A percentile compares a stretch with the other conserved stretches of the same genome.
These are phyloP conservation scores for Cutaneotrichosporon daszewskae DNA, from an alignment of 1,284 basidiomycete genomes.

Conservation along the genomic window DNA sequence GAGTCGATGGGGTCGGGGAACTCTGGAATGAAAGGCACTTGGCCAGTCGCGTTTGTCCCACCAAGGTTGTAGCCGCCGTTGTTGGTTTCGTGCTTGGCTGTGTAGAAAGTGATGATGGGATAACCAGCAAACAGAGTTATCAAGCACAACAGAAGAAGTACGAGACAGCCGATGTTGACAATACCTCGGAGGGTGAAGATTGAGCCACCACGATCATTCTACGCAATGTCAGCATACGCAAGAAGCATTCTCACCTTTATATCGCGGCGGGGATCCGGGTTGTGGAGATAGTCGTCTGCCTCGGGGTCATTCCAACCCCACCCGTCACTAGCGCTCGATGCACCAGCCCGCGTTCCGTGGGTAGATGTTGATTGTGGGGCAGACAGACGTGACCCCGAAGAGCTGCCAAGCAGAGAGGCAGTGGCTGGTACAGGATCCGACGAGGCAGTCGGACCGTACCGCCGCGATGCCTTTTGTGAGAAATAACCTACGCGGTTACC, in stretches of 20 bases:
- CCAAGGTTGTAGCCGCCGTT: conserved; percentile 54
- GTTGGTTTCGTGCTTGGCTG: conserved; percentile 29
- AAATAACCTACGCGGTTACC: neutral
- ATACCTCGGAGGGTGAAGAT: conserved; percentile 68
- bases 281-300: conserved; percentile 48
- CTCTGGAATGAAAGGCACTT: conserved; percentile 61
- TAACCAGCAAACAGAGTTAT: conserved; percentile 61
- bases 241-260: conserved; percentile 44
- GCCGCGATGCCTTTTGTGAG: conserved; percentile 8
- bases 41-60: conserved; percentile 54
- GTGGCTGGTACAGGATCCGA: conserved; percentile 20
- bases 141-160: conserved; percentile 58
- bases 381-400: conserved; percentile 6
- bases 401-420: conserved; percentile 22
- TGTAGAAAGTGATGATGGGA: conserved; percentile 46
- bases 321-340: conserved; percentile 6
- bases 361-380: conserved; percentile 4
- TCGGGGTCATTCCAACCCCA: conserved; percentile 36
- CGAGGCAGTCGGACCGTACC: conserved; percentile 36
- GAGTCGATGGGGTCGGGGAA: conserved; percentile 64
- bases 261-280: conserved; percentile 59
- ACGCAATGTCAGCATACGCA: neutral
- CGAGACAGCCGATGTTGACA: conserved; percentile 68
- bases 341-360: neutral
- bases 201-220: conserved; percentile 56